Evolutionary conservation across 1,284 basidiomycete genomes (phyloP).

Genomic region (Ceratobasidium theobromae): DNA sequence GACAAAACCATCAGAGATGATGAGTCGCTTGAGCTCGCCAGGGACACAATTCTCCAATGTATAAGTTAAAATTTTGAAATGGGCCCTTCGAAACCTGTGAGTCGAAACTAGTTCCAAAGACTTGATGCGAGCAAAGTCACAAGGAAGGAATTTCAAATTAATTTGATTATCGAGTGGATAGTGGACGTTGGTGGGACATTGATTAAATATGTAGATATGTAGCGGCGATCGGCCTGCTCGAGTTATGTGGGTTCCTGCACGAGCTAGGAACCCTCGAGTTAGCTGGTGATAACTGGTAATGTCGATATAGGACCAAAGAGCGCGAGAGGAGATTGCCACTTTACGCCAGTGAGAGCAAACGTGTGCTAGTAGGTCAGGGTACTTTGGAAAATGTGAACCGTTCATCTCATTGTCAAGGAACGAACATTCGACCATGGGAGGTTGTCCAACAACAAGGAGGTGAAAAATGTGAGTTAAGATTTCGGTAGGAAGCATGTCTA

Average conservation of each 20-base stretch:
- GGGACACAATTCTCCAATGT: background rate
- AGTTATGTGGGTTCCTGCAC: background rate
- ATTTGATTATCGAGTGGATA: background rate
- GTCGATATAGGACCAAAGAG: background rate
- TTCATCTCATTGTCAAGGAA: background rate
- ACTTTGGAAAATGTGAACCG: background rate
- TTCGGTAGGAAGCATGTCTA: constrained; percentile 1
- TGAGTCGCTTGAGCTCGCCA: background rate
- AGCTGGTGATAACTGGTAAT: background rate
- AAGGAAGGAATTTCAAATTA: background rate
- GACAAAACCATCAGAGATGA: background rate
- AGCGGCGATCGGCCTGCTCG: background rate
- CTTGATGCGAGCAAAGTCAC: background rate
- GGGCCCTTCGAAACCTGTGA: background rate
- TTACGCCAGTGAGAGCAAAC: background rate
- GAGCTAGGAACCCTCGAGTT: background rate
- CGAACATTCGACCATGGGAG: too few relatives aligned
- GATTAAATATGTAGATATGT: background rate
- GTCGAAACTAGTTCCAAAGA: background rate
- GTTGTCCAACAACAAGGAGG: background rate
- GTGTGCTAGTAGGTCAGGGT: background rate
- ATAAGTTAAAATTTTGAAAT: background rate
- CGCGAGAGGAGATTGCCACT: background rate
- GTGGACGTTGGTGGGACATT: background rate
- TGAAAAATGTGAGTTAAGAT: background rate